A percentile compares a stretch with the other conserved stretches of the same genome.
These are phyloP conservation scores for Calonectria henricotiae DNA, from an alignment of 2,329 filamentous ascomycete genomes.

Conservation along the genomic window DNA sequence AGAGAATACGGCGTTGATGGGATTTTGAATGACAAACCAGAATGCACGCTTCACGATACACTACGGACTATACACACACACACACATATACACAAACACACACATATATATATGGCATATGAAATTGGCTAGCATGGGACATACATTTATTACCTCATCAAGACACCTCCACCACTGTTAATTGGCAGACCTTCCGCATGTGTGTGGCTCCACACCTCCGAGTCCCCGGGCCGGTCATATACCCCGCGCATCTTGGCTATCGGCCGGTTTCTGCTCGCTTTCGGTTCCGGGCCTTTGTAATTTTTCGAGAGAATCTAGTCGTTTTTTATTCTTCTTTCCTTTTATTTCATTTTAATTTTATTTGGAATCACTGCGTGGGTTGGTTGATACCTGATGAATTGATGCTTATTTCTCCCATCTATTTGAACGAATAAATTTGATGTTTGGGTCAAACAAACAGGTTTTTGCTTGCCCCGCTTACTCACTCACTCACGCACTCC, in stretches of 20 bases:
- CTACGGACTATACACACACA: too few species aligned
- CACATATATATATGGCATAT: slow-evolving; percentile 15
- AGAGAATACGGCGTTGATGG: slow-evolving; percentile 45
- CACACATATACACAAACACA: background rate
- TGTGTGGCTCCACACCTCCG: slow-evolving; percentile 32
- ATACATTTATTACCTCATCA: slow-evolving; percentile 8
- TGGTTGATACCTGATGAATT: too few species aligned
- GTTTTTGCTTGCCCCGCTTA: too few species aligned
- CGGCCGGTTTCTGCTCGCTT: background rate
- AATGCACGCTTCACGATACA: slow-evolving; percentile 6
- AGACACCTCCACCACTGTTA: background rate
- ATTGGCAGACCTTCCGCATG: background rate
- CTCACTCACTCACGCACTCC: too few species aligned
- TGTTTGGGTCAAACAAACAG: too few species aligned
- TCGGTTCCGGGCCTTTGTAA: background rate
- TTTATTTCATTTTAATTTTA: too few species aligned
- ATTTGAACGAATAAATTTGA: too few species aligned
- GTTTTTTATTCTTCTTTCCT: too few species aligned
- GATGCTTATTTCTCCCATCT: too few species aligned
- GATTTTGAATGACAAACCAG: slow-evolving; percentile 13
- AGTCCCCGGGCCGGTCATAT: slow-evolving; percentile 16
- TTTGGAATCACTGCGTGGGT: too few species aligned
- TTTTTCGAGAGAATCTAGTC: background rate
- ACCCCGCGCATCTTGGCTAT: slow-evolving; percentile 12
- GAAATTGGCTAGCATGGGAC: slow-evolving; percentile 26